These are phyloP conservation scores for Kwoniella newhampshirensis DNA, from an alignment of 768 basidiomycete species.

Conservation along the genomic window DNA sequence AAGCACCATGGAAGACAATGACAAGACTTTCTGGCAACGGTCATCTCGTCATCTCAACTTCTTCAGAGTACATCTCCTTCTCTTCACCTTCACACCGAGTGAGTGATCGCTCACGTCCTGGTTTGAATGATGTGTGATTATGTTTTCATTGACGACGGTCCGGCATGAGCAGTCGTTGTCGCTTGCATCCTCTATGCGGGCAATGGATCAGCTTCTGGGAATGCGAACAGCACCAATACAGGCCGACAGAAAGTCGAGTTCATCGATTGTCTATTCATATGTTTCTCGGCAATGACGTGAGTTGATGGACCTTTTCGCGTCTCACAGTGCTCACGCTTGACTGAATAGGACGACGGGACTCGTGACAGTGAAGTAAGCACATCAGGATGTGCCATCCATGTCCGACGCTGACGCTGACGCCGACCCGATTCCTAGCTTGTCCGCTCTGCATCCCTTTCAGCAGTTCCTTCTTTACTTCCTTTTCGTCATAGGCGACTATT, in stretches of 20 bases:
- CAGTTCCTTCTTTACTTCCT: slow-evolving; percentile 20
- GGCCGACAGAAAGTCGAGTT: slow-evolving; percentile 29
- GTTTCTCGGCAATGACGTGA: slow-evolving; percentile 48
- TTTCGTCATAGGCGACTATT: slow-evolving; percentile 26
- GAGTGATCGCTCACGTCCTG: not conserved
- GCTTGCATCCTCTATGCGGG: slow-evolving; percentile 40
- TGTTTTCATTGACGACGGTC: not conserved
- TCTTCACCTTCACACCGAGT: slow-evolving; percentile 25
- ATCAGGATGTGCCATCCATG: not conserved
- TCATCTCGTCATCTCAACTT: slow-evolving; percentile 20
- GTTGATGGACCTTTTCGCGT: slow-evolving; percentile 1
- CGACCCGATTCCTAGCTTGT: slow-evolving; percentile 27
- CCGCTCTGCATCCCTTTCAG: slow-evolving; percentile 27
- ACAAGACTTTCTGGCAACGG: slow-evolving; percentile 1
- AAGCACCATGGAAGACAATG: not conserved
- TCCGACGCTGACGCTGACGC: slow-evolving; percentile 27
- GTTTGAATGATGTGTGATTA: not conserved
- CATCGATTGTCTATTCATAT: slow-evolving; percentile 41
- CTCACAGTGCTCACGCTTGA: slow-evolving; percentile 13
- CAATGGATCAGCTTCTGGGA: slow-evolving; percentile 28
- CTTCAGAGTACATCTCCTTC: slow-evolving; percentile 25
- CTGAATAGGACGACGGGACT: slow-evolving; percentile 35
- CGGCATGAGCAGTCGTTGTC: slow-evolving; percentile 20
- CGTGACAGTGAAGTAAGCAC: slow-evolving; percentile 42
- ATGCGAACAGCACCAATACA: slow-evolving; percentile 19